These are phyloP conservation scores for Brassica carinata DNA, from an alignment of 345 rosid species.

Conservation along the genomic window DNA sequence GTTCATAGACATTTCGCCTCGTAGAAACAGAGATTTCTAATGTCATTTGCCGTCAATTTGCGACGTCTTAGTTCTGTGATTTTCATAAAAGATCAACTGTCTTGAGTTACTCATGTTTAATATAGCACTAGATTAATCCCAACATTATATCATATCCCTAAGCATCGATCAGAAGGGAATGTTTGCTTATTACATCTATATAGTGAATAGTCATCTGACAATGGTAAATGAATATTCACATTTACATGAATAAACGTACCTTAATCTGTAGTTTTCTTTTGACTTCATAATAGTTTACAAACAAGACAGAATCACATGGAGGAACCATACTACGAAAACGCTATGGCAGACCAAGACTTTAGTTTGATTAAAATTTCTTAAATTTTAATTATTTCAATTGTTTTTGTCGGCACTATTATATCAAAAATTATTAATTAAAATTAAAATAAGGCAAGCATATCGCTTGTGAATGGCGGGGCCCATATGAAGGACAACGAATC, in stretches of 20 bases:
- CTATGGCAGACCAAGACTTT: conserved; percentile 38
- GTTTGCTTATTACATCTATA: conserved; percentile 18
- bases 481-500: conserved; percentile 40
- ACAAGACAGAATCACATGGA: conserved; percentile 32
- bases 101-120: neutral
- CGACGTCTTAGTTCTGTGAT: neutral
- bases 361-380: neutral
- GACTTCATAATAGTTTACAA: conserved; percentile 12
- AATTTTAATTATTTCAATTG: neutral
- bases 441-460: conserved; percentile 21
- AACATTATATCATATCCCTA: neutral
- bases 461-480: conserved; percentile 40
- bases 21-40: neutral
- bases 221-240: neutral
- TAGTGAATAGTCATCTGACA: conserved; percentile 1
- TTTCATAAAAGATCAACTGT: neutral
- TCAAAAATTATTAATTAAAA: neutral
- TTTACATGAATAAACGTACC: conserved; percentile 18
- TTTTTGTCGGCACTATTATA: conserved; percentile 18
- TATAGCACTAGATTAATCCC: neutral
- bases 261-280: conserved; percentile 16
- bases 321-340: conserved; percentile 23
- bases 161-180: conserved; percentile 29
- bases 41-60: neutral
- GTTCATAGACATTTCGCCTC: neutral